phyloP scores from a whole-genome alignment of 129 eudicot species.

The Silybum marianum region DNA sequence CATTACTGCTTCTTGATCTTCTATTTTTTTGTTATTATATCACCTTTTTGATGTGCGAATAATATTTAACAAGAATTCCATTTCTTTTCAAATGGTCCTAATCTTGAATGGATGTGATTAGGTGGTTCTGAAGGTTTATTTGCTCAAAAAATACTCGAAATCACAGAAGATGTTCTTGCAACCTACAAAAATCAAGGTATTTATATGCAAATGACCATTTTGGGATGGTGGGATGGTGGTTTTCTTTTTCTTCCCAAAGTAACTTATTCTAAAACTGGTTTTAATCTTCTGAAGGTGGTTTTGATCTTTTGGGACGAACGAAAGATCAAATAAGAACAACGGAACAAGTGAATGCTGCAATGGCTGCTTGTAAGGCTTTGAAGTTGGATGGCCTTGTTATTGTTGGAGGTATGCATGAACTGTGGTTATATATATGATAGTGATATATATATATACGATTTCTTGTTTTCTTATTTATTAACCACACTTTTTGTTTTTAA shows the following conservation, averaged over 20 bases:
- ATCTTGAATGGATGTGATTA: constrained; percentile 30
- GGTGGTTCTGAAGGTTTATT: constrained; percentile 99
- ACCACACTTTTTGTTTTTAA: constrained; percentile 9
- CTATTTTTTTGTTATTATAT: background rate
- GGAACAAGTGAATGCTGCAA: constrained; percentile 94
- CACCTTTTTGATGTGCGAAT: background rate
- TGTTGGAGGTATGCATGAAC: constrained; percentile 70
- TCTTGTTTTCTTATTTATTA: constrained; percentile 15
- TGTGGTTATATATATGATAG: background rate
- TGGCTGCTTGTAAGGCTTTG: constrained; percentile 81
- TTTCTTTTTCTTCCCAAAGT: background rate
- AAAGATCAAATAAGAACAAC: constrained; percentile 94
- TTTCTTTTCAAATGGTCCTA: constrained; percentile 11
- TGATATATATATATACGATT: background rate
- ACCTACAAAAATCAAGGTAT: constrained; percentile 97
- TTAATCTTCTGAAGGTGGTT: constrained; percentile 66
- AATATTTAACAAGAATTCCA: constrained; percentile 1
- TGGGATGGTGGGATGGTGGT: background rate
- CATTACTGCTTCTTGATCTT: background rate
- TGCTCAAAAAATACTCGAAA: constrained; percentile 80
- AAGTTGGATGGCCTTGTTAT: constrained; percentile 91
- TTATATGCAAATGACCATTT: background rate
- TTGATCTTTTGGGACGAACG: constrained; percentile 93
- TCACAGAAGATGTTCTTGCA: constrained; percentile 77
- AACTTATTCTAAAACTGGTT: constrained; percentile 5